phyloP scores from a whole-genome alignment of 805 yeast genomes.

The Candida loeiensis region DNA sequence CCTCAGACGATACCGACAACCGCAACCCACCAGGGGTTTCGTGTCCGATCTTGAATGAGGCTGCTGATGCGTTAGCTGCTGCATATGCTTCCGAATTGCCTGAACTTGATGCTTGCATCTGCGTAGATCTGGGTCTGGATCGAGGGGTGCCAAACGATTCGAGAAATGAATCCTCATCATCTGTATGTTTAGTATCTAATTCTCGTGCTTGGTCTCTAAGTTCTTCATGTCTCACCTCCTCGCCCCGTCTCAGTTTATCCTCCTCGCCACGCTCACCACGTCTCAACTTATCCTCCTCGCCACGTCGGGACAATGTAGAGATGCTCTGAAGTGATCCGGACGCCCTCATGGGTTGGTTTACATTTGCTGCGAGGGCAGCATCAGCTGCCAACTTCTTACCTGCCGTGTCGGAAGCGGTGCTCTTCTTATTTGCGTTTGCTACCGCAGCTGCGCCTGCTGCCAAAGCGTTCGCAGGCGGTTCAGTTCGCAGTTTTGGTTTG shows the following conservation, averaged over 20 bases:
- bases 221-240: no score
- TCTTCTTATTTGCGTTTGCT: not conserved
- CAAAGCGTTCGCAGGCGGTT: no score
- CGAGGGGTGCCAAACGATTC: no score
- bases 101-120: not conserved
- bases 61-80: not conserved
- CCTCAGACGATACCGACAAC: not conserved
- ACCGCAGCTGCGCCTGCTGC: not conserved
- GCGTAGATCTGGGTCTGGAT: not conserved
- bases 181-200: no score
- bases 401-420: not conserved
- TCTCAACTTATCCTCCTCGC: no score
- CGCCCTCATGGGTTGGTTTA: not conserved
- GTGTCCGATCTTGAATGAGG: not conserved
- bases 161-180: no score
- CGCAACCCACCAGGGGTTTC: not conserved
- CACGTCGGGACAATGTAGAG: no score
- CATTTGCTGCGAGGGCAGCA: not conserved
- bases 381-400: not conserved
- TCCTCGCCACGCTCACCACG: no score
- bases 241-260: no score
- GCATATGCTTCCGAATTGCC: constrained; percentile 1
- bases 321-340: not conserved
- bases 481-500: no score
- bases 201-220: no score